Base-by-base conservation (phyloP, 257 asterid genomes). In the Ilex asprella region DNA sequence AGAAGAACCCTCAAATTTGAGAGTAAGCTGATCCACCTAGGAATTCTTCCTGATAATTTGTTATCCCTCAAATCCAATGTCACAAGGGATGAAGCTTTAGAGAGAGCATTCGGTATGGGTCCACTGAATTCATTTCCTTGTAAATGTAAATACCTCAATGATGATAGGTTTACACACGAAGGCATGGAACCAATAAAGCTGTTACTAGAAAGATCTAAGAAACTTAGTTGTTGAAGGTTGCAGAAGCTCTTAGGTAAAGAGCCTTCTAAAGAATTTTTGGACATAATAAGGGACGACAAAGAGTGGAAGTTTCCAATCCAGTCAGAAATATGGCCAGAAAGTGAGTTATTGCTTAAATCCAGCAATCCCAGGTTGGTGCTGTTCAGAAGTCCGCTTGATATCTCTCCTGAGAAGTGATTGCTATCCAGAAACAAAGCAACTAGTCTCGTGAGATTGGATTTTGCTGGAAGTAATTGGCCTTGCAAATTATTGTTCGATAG, bases 121-220 rank as follows among this genome's bases (percentile, higher is more conserved):
- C 75, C 75, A 2, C 30, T 13, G 16, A 74, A 55, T 27, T 55
- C 31, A 54, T 74, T 73, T 5, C 63, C 65, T 60, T 21, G 27
- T 21, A 21, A 21, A 21, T 21, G 27, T 21, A 21, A 21, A 21
- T 21, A 21, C 27, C 27, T 21, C 27, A 21, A 21, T 21, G 27
- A 21, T 21, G 1, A 21, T 21, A 21, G 27, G 27, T 21, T 21
- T 21, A 21, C 27, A 21, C 27, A 21, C 27, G 27, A 21, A 21
- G 27, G 27, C 27, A 21, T 21, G 27, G 41, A 0, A 16, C 60
- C 70, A 5, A 21, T 30, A 27, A 75, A 56, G 2, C 39, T 61
- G 16, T 75, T 75, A 46, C 14, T 3, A 31, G 79, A 66, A 30
- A 75, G 65, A 64, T 70, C 79, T 21, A 75, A n/a, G 11, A 61